Evolutionary conservation across 352 stramenopile genomes (phyloP).

Genomic region (Globisporangium echinulatum): DNA sequence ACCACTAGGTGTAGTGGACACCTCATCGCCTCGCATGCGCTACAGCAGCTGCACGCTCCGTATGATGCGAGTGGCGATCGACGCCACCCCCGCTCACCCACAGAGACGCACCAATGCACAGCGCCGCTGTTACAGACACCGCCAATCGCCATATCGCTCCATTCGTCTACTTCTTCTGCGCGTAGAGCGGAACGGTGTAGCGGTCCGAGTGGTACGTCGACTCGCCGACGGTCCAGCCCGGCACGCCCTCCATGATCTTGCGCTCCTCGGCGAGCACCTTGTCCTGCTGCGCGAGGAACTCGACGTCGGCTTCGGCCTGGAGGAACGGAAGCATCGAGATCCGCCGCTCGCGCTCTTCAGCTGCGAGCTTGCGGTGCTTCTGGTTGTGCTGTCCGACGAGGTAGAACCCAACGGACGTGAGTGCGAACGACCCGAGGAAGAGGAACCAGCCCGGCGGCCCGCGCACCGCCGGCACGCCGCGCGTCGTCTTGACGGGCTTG

Average conservation of each 20-base stretch:
- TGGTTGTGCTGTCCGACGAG: constrained; percentile 78
- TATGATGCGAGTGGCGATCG: too few species aligned
- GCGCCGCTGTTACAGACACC: too few species aligned
- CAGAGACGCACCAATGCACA: too few species aligned
- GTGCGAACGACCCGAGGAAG: constrained; percentile 63
- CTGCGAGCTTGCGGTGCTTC: constrained; percentile 44
- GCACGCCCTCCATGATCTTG: constrained; percentile 94
- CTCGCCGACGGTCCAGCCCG: constrained; percentile 86
- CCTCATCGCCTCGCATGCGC: too few species aligned
- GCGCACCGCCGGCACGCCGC: constrained; percentile 53
- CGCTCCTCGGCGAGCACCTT: constrained; percentile 88
- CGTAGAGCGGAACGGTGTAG: constrained; percentile 75
- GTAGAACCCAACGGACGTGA: constrained; percentile 74
- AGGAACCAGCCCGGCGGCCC: constrained; percentile 75
- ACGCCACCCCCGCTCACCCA: too few species aligned
- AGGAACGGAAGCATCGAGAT: constrained; percentile 92
- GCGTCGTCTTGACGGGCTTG: constrained; percentile 57
- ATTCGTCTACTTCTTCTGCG: constrained; percentile 56
- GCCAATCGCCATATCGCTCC: too few species aligned
- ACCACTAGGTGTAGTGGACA: too few species aligned
- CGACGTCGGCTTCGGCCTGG: constrained; percentile 94
- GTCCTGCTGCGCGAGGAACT: constrained; percentile 82
- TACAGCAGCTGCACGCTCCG: too few species aligned
- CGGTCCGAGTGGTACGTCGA: constrained; percentile 86
- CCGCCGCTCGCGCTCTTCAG: constrained; percentile 89